Base-by-base conservation (phyloP, 2,329 filamentous ascomycete species). In the Xylariaceae sp. region DNA sequence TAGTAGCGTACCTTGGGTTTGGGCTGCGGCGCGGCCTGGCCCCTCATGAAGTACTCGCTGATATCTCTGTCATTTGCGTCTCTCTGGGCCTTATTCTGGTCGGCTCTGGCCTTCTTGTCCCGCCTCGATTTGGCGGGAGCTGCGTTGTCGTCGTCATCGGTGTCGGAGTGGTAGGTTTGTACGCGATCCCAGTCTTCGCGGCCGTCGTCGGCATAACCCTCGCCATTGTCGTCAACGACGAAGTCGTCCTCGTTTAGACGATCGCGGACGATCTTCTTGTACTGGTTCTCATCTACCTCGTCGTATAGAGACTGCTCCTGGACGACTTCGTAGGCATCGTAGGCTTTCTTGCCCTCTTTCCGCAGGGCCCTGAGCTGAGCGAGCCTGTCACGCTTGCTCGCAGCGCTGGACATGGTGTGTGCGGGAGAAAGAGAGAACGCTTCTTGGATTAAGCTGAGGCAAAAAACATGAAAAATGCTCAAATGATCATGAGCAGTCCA, bases 161-260 rank as follows among this genome's bases (percentile, higher is more conserved):
- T 92, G 55, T 94, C 90, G 34, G 86, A 88, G 56, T 87, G 81
- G 67, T 82, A 75, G 54, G 78, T 78, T 60, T 79, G 76, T 59
- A 87, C 80, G 62, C 88, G 83, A 71, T 93, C 86, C 92, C 93
- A 93, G 63, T 97, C 94, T 73, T 96, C 92, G 50, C 94, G 87
- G 55, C 94, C 94, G 67, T 97, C 94, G 69, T 97, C 93, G 60
- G 90, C 93, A 66, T 99, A 99, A 36, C 94, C 93, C 68, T 93
- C 90, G 66, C 93, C 93, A 75, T 97, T 96, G 74, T 99, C 94
- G 75, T 97, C 94, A 54, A 99, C 92, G 47, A 99, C 93, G 66
- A 99, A 99, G 73, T 99, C 94, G 64, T 99, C 94, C 65, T 96
- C 81, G 66, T 97, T 89, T 47, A 99, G 78, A 43, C 94, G 87